phyloP scores from a whole-genome alignment of 768 basidiomycete species.

The Tylopilus felleus region DNA sequence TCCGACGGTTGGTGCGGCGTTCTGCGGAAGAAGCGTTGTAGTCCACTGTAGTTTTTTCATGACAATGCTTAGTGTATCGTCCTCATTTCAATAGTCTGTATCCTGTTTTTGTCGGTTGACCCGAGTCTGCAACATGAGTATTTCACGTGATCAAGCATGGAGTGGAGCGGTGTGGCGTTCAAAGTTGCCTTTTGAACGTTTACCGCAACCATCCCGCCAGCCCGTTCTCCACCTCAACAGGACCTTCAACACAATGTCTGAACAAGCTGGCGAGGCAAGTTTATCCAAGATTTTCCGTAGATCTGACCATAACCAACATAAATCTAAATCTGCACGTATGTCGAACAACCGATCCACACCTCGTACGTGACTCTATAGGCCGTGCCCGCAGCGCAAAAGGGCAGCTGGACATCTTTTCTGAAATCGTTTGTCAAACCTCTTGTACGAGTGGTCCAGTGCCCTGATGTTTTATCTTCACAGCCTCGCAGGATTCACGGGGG shows the following conservation, averaged over 20 bases:
- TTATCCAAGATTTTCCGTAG: slow-evolving; percentile 18
- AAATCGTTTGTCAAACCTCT: slow-evolving; percentile 65
- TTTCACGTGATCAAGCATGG: slow-evolving; percentile 23
- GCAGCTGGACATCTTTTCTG: slow-evolving; percentile 87
- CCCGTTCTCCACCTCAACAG: slow-evolving; percentile 1
- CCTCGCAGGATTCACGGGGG: slow-evolving; percentile 84
- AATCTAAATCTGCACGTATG: slow-evolving; percentile 36
- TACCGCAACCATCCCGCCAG: slow-evolving; percentile 12
- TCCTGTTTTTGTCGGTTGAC: not conserved
- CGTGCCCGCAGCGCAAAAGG: slow-evolving; percentile 79
- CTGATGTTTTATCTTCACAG: slow-evolving; percentile 34
- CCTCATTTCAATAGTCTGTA: slow-evolving; percentile 8
- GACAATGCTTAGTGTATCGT: slow-evolving; percentile 16
- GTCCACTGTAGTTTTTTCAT: slow-evolving; percentile 24
- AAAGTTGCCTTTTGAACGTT: slow-evolving; percentile 5
- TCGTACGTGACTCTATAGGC: slow-evolving; percentile 39
- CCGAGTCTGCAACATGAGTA: not conserved
- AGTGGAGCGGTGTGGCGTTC: not conserved
- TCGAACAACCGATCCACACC: slow-evolving; percentile 23
- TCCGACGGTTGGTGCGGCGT: slow-evolving; percentile 79
- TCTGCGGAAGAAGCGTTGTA: slow-evolving; percentile 90
- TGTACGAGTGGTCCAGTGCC: not conserved
- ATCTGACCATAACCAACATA: slow-evolving; percentile 23
- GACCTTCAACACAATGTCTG: slow-evolving; percentile 28
- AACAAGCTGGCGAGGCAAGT: slow-evolving; percentile 43